Evolutionary conservation across 78 protist species (phyloP).

Genomic region (Cavenderia fasciculata): DNA sequence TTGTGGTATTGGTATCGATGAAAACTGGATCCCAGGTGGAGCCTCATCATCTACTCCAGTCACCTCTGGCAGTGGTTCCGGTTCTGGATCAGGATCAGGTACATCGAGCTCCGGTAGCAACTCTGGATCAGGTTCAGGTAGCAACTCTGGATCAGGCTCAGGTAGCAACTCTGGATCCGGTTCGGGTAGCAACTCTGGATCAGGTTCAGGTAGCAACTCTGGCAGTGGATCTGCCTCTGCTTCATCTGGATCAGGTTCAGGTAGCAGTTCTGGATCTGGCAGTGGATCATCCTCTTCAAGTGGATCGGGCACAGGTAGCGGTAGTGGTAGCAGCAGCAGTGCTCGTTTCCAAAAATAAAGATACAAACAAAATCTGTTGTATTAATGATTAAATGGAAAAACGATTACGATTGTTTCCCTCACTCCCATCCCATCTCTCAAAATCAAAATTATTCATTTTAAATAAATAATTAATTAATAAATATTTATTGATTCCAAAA

Average conservation of each 20-base stretch:
- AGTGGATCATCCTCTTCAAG: too few species aligned
- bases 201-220: neutral
- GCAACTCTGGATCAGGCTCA: neutral
- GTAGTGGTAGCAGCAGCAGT: too few species aligned
- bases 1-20: neutral
- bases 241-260: neutral
- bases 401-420: too few species aligned
- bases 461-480: too few species aligned
- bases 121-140: slow-evolving; percentile 1
- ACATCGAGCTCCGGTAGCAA: too few species aligned
- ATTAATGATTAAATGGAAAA: too few species aligned
- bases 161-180: neutral
- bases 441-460: too few species aligned
- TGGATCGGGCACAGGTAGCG: neutral
- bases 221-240: neutral
- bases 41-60: neutral
- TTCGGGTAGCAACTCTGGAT: neutral
- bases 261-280: too few species aligned
- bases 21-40: neutral
- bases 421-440: too few species aligned
- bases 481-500: too few species aligned
- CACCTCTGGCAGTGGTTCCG: neutral
- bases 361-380: too few species aligned
- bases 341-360: too few species aligned
- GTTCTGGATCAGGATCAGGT: slow-evolving; percentile 11